Evolutionary conservation across 1,284 basidiomycete species (phyloP), one percentile per base, ranked within the genome.

Genomic region (Pseudozyma hubeiensis): DNA sequence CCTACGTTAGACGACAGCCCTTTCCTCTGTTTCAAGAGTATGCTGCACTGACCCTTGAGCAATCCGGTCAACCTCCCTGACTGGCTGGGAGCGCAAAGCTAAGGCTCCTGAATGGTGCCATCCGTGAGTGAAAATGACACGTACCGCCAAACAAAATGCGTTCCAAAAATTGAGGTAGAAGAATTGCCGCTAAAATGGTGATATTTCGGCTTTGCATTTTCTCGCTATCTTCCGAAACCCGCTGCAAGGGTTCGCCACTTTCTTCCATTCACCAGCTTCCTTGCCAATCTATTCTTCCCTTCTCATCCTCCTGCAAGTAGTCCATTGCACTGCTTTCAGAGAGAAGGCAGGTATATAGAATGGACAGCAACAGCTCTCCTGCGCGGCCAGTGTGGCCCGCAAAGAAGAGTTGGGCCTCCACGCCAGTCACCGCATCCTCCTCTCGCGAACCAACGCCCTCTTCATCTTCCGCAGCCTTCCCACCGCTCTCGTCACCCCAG

Each of bases 401-500:
- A 5, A 59, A 63, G 19, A 58, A 63, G 60, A 58, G 65, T 37
- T 58, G 47, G 60, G 51, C 60, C 41, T 31, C 51, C 41, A 17
- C 50, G n/a, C 50, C 39, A 11, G 39, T 59, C 34, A 49, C 52
- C 8, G 53, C 45, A 34, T 24, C 56, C 4, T 65, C 63, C 3
- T 54, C 63, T 8, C 56, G 53, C 7, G 64, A 53, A 19, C 49
- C 58, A 9, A 33, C 58, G 4, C 58, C 64, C 8, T 51, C 43
- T 24, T 44, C 60, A 3, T 49, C 65, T 3, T 58, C 55, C 7
- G 51, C 60, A 13, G 66, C 66, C 5, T 69, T 69, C 41, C 66
- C 66, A 39, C 52, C 66, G 2, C 66, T 69, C 19, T 69, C 60
- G 4, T 53, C 60, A 31, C 55, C 66, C 7, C 51, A 54, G 41